Conservation (phyloP, 371 early-diverging fungal species). For the Circinella umbellata region DNA sequence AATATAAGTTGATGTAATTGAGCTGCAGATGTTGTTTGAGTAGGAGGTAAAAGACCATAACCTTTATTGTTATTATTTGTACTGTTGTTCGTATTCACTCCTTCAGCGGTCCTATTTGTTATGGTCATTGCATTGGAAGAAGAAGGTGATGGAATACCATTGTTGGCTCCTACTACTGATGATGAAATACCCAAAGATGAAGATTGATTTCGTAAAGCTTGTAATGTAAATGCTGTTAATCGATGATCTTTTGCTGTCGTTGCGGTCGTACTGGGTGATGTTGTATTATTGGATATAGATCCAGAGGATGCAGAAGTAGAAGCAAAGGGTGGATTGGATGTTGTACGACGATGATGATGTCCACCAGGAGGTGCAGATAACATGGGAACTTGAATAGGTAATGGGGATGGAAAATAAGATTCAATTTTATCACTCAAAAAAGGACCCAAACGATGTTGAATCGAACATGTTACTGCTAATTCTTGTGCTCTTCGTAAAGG, state of each 20-base stretch:
- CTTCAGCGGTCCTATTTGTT: not conserved
- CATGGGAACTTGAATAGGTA: constrained; percentile 54
- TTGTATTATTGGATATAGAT: no score
- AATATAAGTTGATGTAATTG: constrained; percentile 28
- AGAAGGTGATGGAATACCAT: constrained; percentile 11
- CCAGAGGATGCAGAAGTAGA: no score
- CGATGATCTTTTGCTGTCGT: no score
- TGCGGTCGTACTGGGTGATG: no score
- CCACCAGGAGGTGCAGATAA: no score
- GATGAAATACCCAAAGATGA: not conserved
- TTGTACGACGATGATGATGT: not conserved
- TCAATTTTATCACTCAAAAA: constrained; percentile 81
- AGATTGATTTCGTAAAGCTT: constrained; percentile 34
- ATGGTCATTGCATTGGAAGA: not conserved
- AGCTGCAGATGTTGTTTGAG: constrained; percentile 19
- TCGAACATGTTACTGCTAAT: constrained; percentile 81
- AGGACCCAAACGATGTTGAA: constrained; percentile 76
- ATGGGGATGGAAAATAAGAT: constrained; percentile 72
- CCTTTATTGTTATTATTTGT: no score
- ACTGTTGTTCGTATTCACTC: no score
- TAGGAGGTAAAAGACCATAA: constrained; percentile 12
- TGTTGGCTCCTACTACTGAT: no score
- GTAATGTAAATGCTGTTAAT: constrained; percentile 24
- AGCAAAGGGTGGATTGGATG: not conserved
- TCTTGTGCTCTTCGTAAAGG: constrained; percentile 87